phyloP scores from a whole-genome alignment of 176 grass and related monocot species.

The Chrysopogon serrulatus region DNA sequence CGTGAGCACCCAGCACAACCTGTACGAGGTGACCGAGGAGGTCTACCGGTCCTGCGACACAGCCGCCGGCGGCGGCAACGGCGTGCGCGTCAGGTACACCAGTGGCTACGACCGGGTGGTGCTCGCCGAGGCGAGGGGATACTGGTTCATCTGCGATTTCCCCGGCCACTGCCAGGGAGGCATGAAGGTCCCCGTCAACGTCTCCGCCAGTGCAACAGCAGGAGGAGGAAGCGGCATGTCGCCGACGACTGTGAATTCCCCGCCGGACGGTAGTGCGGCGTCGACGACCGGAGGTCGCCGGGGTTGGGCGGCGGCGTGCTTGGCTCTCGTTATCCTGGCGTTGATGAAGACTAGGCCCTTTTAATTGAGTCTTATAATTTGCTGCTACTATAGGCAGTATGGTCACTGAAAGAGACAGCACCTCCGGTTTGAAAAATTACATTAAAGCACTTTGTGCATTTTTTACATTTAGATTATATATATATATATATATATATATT shows the following conservation, averaged over 20 bases:
- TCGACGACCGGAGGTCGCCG: neutral
- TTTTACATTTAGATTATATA: neutral
- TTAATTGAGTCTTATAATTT: too few relatives aligned
- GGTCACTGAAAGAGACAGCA: neutral
- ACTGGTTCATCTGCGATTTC: slow-evolving; percentile 60
- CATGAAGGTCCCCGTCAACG: slow-evolving; percentile 43
- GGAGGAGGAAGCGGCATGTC: neutral
- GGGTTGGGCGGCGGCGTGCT: neutral
- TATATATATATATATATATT: too few relatives aligned
- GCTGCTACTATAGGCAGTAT: neutral
- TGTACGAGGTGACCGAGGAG: slow-evolving; percentile 39
- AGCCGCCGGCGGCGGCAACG: neutral
- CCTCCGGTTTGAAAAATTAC: neutral
- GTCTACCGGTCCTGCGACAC: slow-evolving; percentile 37
- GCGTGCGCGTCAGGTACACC: slow-evolving; percentile 25
- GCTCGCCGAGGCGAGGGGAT: slow-evolving; percentile 21
- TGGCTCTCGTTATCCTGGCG: neutral
- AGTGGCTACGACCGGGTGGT: slow-evolving; percentile 40
- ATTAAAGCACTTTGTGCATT: neutral
- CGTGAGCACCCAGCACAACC: slow-evolving; percentile 44
- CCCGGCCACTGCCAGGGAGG: slow-evolving; percentile 41
- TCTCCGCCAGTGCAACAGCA: neutral
- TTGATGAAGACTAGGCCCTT: neutral
- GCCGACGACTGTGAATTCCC: neutral
- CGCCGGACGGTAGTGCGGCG: neutral